Percentiles rank a stretch among this genome's conserved stretches.
Conservation (phyloP, 2,329 filamentous ascomycete species). For the Aureobasidium sp. region DNA sequence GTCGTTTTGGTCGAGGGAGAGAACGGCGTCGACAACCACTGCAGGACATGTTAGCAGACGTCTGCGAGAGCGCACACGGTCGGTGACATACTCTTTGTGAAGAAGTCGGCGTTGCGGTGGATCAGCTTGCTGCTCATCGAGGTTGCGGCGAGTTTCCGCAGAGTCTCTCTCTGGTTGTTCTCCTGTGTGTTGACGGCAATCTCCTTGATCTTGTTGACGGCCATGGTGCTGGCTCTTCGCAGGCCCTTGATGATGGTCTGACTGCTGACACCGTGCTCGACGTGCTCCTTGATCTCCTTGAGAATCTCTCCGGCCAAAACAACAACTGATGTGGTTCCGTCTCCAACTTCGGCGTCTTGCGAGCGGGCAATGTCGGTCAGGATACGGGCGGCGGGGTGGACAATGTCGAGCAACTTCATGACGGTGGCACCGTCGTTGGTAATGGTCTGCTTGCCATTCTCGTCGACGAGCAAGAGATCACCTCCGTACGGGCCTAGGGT, state of each 20-base stretch:
- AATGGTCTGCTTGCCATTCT: conserved; percentile 92
- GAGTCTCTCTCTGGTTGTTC: conserved; percentile 76
- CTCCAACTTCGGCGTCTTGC: conserved; percentile 97
- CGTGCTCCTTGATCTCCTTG: conserved; percentile 92
- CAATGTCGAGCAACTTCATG: conserved; percentile 99
- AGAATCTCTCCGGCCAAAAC: conserved; percentile 95
- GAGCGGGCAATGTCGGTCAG: conserved; percentile 97
- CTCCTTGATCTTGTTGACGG: conserved; percentile 98
- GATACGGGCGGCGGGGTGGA: conserved; percentile 93
- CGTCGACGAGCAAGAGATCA: conserved; percentile 90
- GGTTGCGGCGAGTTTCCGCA: conserved; percentile 82
- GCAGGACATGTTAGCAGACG: conserved; percentile 13
- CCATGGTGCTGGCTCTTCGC: conserved; percentile 78
- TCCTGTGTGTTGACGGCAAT: conserved; percentile 83
- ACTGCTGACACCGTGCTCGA: conserved; percentile 93
- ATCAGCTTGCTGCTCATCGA: conserved; percentile 99
- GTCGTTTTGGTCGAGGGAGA: conserved; percentile 92
- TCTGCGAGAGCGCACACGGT: neutral
- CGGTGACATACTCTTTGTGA: conserved; percentile 75
- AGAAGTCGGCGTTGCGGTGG: conserved; percentile 92
- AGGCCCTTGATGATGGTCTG: conserved; percentile 97
- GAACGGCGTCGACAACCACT: conserved; percentile 97
- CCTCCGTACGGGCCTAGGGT: conserved; percentile 95
- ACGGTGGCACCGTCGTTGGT: conserved; percentile 98
- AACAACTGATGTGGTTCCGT: conserved; percentile 95